These are phyloP conservation scores for Backusella parvicylindrica DNA, from an alignment of 192 early-diverging fungal genomes.

Conservation along the genomic window DNA sequence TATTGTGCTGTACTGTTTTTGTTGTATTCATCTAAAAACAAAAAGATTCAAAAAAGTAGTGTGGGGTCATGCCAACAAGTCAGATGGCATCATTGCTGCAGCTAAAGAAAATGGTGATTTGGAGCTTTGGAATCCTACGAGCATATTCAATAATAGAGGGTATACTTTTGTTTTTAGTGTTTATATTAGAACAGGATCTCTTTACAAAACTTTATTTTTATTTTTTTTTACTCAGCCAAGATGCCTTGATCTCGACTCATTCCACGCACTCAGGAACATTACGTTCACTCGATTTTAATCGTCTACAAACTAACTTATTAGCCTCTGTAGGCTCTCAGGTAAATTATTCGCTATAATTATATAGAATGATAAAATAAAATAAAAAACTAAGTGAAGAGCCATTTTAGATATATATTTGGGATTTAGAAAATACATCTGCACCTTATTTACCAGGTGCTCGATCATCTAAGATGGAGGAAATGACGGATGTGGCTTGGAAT, in stretches of 20 bases:
- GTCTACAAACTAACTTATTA: slow-evolving; percentile 61
- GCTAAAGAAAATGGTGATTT: slow-evolving; percentile 97
- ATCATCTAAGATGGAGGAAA: slow-evolving; percentile 16
- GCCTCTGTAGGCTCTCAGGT: slow-evolving; percentile 62
- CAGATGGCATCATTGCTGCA: slow-evolving; percentile 82
- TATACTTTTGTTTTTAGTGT: background rate
- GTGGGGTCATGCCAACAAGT: slow-evolving; percentile 54
- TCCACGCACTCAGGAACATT: slow-evolving; percentile 84
- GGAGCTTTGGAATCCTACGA: slow-evolving; percentile 78
- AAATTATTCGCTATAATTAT: too few species aligned
- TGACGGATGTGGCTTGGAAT: slow-evolving; percentile 84
- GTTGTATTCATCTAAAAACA: background rate
- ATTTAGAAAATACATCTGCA: slow-evolving; percentile 63
- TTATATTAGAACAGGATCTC: too few species aligned
- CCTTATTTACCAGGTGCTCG: background rate
- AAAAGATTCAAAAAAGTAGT: slow-evolving; percentile 85
- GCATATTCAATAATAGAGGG: slow-evolving; percentile 61
- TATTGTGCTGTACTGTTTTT: background rate
- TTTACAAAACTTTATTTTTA: background rate
- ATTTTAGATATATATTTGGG: slow-evolving; percentile 82
- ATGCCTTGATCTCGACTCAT: slow-evolving; percentile 32
- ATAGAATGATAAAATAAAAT: too few species aligned
- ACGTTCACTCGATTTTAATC: slow-evolving; percentile 87
- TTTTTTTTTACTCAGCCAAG: background rate
- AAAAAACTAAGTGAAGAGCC: slow-evolving; percentile 41